A percentile compares a stretch with the other conserved stretches of the same genome.
Evolutionary conservation across 2,329 filamentous ascomycete genomes (phyloP).

Genomic region (Apiospora aurea): DNA sequence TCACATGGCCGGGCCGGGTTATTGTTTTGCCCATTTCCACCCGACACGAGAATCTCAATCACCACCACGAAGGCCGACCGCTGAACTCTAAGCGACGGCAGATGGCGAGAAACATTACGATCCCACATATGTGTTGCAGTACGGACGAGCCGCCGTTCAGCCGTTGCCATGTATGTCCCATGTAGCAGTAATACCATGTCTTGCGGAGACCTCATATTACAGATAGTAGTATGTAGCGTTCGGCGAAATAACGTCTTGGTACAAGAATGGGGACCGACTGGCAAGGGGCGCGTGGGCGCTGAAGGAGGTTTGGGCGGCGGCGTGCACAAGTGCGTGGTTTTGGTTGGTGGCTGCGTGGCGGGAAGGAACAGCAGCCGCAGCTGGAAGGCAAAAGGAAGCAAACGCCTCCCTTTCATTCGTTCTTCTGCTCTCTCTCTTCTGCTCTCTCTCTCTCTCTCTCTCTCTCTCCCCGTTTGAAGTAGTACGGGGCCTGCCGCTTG

Average conservation of each 20-base stretch:
- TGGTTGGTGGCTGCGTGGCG: not conserved
- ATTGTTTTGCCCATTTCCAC: not conserved
- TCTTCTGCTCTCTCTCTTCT: not conserved
- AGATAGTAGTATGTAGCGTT: not conserved
- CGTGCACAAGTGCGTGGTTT: not conserved
- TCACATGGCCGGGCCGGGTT: not conserved
- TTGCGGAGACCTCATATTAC: conserved; percentile 8
- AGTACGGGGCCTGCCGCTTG: not conserved
- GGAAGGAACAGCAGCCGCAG: conserved; percentile 14
- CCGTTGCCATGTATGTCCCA: not conserved
- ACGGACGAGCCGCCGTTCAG: not conserved
- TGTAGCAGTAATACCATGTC: not conserved
- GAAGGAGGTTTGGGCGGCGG: not conserved
- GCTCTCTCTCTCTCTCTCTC: not conserved
- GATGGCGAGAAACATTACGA: not conserved
- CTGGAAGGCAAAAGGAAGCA: not conserved
- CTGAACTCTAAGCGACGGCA: not conserved
- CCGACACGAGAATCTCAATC: conserved; percentile 16
- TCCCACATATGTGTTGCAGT: not conserved
- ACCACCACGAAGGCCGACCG: not conserved
- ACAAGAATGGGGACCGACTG: not conserved
- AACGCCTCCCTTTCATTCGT: not conserved
- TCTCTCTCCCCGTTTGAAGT: too few relatives aligned
- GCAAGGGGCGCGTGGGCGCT: not conserved
- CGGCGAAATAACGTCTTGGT: conserved; percentile 7